Conservation (phyloP, 371 early-diverging fungal species). For the Chytridiales sp. region DNA sequence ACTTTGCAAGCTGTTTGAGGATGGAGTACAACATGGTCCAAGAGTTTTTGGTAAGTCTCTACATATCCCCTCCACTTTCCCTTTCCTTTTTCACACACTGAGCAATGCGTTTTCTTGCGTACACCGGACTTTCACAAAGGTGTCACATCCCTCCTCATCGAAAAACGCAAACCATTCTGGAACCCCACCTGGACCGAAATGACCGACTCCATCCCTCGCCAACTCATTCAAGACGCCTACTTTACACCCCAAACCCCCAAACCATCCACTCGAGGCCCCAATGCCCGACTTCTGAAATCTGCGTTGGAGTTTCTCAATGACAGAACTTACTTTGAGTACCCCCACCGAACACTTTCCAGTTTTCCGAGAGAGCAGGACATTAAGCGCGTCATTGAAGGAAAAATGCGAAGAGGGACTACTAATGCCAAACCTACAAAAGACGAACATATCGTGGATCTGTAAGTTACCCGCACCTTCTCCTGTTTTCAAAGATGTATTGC, state of each 20-base stretch:
- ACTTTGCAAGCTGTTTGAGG: conserved; percentile 76
- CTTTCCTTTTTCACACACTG: neutral
- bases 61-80: conserved; percentile 34
- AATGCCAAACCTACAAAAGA: conserved; percentile 54
- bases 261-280: no score
- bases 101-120: conserved; percentile 39
- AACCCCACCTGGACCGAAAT: conserved; percentile 54
- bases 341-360: conserved; percentile 64
- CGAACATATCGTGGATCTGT: conserved; percentile 56
- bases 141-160: conserved; percentile 72
- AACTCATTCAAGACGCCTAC: conserved; percentile 40
- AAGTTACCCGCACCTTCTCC: neutral
- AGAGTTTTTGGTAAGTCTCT: conserved; percentile 68
- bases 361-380: conserved; percentile 82
- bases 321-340: conserved; percentile 59
- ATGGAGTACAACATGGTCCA: conserved; percentile 83
- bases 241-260: no score
- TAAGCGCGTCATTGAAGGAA: conserved; percentile 38
- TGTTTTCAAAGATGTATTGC: no score
- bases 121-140: conserved; percentile 87
- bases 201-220: neutral
- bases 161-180: conserved; percentile 74
- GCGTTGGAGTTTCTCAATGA: conserved; percentile 22
- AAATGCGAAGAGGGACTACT: conserved; percentile 56
- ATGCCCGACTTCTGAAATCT: conserved; percentile 8